A percentile compares a stretch with the other conserved stretches of the same genome.
Conservation (phyloP, 768 basidiomycete genomes). For the Boletus insuetus region DNA sequence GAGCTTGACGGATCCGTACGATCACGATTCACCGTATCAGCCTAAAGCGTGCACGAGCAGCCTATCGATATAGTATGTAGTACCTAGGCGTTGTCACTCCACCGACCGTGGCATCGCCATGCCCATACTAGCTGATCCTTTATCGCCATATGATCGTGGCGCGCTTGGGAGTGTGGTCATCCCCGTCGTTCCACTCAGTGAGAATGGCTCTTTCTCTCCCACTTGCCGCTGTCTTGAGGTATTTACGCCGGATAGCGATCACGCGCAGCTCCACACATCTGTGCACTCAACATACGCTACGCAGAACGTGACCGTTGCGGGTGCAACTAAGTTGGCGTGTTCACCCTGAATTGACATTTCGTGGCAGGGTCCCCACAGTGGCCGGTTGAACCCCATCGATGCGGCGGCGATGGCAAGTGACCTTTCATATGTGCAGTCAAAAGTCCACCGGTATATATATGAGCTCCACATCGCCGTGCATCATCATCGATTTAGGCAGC, state of each 20-base stretch:
- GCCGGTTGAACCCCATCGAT: too few relatives aligned
- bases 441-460: not conserved
- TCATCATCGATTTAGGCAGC: not conserved
- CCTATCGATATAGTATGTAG: constrained; percentile 1
- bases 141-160: not conserved
- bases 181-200: not conserved
- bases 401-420: too few relatives aligned
- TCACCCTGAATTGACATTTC: too few relatives aligned
- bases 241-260: not conserved
- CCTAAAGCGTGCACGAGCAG: not conserved
- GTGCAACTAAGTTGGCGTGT: too few relatives aligned
- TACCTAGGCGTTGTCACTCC: not conserved
- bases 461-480: not conserved
- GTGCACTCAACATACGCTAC: not conserved
- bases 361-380: too few relatives aligned
- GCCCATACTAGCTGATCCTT: not conserved
- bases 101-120: not conserved
- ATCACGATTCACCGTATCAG: not conserved
- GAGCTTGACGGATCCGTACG: constrained; percentile 7
- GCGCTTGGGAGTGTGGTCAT: not conserved
- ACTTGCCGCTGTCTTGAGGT: not conserved
- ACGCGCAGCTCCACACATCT: constrained; percentile 1
- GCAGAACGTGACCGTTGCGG: not conserved
- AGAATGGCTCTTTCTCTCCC: not conserved
- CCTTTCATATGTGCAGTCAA: too few relatives aligned